These are phyloP conservation scores for Brasilioporus rufonigricans DNA, from an alignment of 768 basidiomycete genomes.

Conservation along the genomic window DNA sequence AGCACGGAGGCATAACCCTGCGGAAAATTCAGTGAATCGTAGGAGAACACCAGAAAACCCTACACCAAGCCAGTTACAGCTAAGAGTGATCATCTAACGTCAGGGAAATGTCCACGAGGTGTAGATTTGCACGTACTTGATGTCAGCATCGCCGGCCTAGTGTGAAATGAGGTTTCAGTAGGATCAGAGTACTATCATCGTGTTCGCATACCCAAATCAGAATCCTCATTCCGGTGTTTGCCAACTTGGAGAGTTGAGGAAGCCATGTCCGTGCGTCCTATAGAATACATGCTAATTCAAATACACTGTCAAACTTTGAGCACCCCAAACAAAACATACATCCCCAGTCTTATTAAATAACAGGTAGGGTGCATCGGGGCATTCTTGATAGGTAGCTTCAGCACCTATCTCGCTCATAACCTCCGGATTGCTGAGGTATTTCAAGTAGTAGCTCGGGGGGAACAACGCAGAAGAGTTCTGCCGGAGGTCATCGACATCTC, in stretches of 20 bases:
- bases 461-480: slow-evolving; percentile 52
- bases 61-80: slow-evolving; percentile 27
- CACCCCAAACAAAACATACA: slow-evolving; percentile 36
- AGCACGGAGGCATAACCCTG: no score
- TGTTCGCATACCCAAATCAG: slow-evolving; percentile 22
- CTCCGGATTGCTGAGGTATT: slow-evolving; percentile 39
- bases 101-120: neutral
- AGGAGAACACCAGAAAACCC: no score
- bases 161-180: neutral
- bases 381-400: no score
- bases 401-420: slow-evolving; percentile 53
- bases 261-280: no score
- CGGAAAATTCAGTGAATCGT: neutral
- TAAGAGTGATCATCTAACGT: slow-evolving; percentile 1
- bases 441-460: slow-evolving; percentile 55
- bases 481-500: slow-evolving; percentile 55
- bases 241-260: slow-evolving; percentile 37
- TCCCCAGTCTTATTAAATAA: slow-evolving; percentile 57
- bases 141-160: no score
- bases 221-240: slow-evolving; percentile 34
- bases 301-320: neutral
- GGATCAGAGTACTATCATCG: neutral
- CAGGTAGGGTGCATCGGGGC: no score
- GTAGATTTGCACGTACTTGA: slow-evolving; percentile 21
- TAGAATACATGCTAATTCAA: neutral